A percentile compares a stretch with the other conserved stretches of the same genome.
Conservation (phyloP, 78 protist species). For the Emiliania huxleyi region DNA sequence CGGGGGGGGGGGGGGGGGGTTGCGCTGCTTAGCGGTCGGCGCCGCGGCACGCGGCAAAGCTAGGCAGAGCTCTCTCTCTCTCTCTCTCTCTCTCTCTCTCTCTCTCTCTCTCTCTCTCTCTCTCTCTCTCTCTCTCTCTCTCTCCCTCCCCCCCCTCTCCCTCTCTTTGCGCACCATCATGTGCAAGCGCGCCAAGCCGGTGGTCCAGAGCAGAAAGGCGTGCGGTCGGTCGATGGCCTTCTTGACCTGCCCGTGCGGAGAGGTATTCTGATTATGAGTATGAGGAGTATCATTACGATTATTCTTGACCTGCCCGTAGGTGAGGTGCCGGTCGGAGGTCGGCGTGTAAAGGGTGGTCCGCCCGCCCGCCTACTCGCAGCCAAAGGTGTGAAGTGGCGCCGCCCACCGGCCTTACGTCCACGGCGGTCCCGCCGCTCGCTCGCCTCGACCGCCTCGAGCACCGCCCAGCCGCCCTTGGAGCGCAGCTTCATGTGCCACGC, state of each 20-base stretch:
- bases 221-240: not conserved
- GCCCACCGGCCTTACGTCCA: too few relatives aligned
- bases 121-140: not conserved
- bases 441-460: not conserved
- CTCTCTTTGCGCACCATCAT: not conserved
- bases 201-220: not conserved
- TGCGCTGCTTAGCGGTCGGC: too few relatives aligned
- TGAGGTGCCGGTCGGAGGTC: too few relatives aligned
- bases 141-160: not conserved
- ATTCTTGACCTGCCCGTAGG: too few relatives aligned
- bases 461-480: not conserved
- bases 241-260: not conserved
- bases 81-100: not conserved
- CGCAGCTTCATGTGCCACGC: constrained; percentile 6
- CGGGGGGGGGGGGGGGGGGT: too few relatives aligned
- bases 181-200: not conserved
- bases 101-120: not conserved
- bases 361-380: too few relatives aligned
- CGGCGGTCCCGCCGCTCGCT: too few relatives aligned
- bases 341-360: too few relatives aligned
- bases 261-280: too few relatives aligned
- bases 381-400: too few relatives aligned
- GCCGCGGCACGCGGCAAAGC: too few relatives aligned
- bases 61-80: not conserved
- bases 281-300: too few relatives aligned